phyloP scores from a whole-genome alignment of 2,329 filamentous ascomycete species.

The Penicillium hordei region DNA sequence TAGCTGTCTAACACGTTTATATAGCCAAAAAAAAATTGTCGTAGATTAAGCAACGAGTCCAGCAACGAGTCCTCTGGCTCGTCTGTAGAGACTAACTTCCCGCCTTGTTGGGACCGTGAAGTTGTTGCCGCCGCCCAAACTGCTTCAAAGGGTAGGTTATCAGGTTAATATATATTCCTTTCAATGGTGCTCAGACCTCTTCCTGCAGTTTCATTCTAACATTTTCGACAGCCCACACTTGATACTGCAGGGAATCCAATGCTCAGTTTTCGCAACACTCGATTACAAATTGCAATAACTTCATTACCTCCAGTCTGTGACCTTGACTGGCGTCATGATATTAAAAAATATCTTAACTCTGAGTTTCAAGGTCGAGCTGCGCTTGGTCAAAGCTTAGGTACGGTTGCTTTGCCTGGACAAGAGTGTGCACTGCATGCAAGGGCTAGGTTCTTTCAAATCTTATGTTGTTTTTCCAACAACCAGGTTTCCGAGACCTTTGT shows the following conservation, averaged over 20 bases:
- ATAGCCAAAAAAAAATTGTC: too few relatives aligned
- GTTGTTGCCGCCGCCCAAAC: neutral
- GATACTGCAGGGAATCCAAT: neutral
- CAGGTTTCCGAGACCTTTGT: accelerated
- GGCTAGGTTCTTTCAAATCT: neutral
- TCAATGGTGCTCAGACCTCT: too few relatives aligned
- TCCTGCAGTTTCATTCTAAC: neutral
- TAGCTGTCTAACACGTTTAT: neutral
- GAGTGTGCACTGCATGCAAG: neutral
- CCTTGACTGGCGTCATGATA: neutral
- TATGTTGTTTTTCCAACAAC: neutral
- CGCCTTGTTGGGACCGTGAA: neutral
- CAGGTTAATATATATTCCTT: neutral
- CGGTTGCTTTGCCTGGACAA: neutral
- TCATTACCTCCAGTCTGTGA: neutral
- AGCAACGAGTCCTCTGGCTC: neutral
- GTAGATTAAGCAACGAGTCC: too few relatives aligned
- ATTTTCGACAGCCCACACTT: neutral
- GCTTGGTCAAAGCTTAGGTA: neutral
- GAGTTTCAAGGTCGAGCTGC: neutral
- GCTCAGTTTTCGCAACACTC: neutral
- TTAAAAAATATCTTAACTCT: accelerated
- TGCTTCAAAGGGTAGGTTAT: neutral
- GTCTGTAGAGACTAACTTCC: neutral
- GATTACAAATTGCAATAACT: accelerated